Percentiles rank a stretch among this genome's conserved stretches.
These are phyloP conservation scores for Elongisporangium senticosum DNA, from an alignment of 352 stramenopile genomes.

Conservation along the genomic window DNA sequence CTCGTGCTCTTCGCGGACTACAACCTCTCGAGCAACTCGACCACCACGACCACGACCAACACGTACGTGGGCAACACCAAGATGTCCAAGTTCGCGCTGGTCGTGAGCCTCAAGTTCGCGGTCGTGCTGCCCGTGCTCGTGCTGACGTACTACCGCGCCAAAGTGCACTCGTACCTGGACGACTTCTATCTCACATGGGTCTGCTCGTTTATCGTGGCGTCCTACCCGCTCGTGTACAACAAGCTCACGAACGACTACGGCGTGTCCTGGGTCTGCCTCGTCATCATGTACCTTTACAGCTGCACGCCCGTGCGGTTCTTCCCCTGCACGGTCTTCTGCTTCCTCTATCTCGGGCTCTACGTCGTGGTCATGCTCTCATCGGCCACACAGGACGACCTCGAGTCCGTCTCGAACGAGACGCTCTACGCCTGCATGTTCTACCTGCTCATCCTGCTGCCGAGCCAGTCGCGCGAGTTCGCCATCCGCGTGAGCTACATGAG, in stretches of 20 bases:
- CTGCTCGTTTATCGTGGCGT: slow-evolving; percentile 47
- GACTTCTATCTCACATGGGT: slow-evolving; percentile 72
- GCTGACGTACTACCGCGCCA: slow-evolving; percentile 60
- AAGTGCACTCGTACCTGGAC: slow-evolving; percentile 50
- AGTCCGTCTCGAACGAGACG: slow-evolving; percentile 58
- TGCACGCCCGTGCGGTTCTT: slow-evolving; percentile 80
- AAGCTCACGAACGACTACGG: slow-evolving; percentile 78
- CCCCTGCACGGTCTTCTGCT: slow-evolving; percentile 63
- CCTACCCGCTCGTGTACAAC: slow-evolving; percentile 78
- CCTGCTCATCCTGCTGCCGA: slow-evolving; percentile 70
- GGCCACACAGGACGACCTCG: slow-evolving; percentile 23
- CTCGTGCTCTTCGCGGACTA: slow-evolving; percentile 49
- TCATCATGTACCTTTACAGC: slow-evolving; percentile 85
- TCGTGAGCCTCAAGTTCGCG: slow-evolving; percentile 55
- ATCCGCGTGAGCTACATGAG: slow-evolving; percentile 85
- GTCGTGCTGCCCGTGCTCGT: slow-evolving; percentile 58
- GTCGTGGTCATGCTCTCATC: slow-evolving; percentile 60
- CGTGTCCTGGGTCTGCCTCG: slow-evolving; percentile 73
- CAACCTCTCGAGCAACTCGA: slow-evolving; percentile 36
- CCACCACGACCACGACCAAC: slow-evolving; percentile 13
- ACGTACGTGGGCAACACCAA: slow-evolving; percentile 25
- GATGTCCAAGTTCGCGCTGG: slow-evolving; percentile 59
- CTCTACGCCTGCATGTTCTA: slow-evolving; percentile 81
- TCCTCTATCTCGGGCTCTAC: slow-evolving; percentile 61
- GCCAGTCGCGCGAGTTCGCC: slow-evolving; percentile 72